Base-by-base conservation (phyloP, 768 basidiomycete genomes). In the Lentinula detonsa region DNA sequence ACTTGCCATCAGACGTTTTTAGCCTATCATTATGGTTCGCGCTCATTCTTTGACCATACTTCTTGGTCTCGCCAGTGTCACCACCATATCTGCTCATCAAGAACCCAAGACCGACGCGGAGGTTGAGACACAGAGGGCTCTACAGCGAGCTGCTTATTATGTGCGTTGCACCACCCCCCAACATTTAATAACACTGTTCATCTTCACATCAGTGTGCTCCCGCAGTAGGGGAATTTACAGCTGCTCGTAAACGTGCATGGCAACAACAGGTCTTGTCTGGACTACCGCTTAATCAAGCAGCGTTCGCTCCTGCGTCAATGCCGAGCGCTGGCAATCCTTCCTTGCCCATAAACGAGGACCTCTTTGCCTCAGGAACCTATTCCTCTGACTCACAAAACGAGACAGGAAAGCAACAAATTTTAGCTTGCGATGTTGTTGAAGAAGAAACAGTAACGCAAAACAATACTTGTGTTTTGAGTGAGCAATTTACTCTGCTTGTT, bases 141-240 rank as follows among this genome's bases (percentile, higher is more conserved):
- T 84, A 33, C 79, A 82, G 62, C 78, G 76, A 45, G 81, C 82
- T 28, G 81, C 82, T 2, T 82, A 81, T 60, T 78, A 82, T 67
- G 81, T 82, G 56, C 28, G 76, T 52, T 74, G 28, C 33, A 52
- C 28, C 40, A 42, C 13, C 52, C 23, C 16, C 16, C 57, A 58
- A n/a, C 31, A 9, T 51, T 16, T 55, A 18, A 40, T 34, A 39
- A 46, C 21, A 15, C 50, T 11, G 57, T n/a, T 53, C 31, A 21
- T 51, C 39, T 1, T 61, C 10, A 13, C 16, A 64, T 23, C 61
- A 83, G 82, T 84, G 82, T 52, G 81, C 82, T 39, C 80, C 81
- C 1, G 79, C 81, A 0, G 73, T 84, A 1, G 82, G 77, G 54
- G 75, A 76, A 49, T 83, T 78, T 62, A 82, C 82, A 6, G 79